Conservation (phyloP, 176 grass and related monocot genomes). For the Hsuehochloa calcarea region DNA sequence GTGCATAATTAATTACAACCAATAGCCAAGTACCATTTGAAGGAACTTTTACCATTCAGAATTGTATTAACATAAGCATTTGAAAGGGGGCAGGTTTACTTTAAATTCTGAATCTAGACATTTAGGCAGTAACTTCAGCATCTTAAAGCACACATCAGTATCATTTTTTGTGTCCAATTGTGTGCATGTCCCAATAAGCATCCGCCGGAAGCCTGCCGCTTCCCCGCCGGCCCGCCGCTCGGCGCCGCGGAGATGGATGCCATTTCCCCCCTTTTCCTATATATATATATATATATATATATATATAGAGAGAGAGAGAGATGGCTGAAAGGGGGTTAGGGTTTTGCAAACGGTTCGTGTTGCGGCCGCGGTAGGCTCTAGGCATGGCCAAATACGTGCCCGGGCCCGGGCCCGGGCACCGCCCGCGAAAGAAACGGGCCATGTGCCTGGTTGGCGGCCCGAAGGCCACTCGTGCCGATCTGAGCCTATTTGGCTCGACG, state of each 20-base stretch:
- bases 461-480: too few relatives aligned
- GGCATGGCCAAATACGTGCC: too few relatives aligned
- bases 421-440: too few relatives aligned
- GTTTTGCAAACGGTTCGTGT: neutral
- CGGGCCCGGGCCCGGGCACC: too few relatives aligned
- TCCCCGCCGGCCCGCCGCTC: conserved; percentile 3
- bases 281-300: too few relatives aligned
- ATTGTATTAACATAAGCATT: neutral
- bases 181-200: neutral
- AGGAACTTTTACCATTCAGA: neutral
- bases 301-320: too few relatives aligned
- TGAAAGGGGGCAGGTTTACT: neutral
- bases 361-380: too few relatives aligned
- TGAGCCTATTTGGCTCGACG: too few relatives aligned
- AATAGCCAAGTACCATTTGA: neutral
- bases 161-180: neutral
- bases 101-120: neutral
- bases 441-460: too few relatives aligned
- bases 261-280: neutral
- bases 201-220: conserved; percentile 36
- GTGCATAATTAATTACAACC: neutral
- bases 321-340: neutral
- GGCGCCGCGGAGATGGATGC: conserved; percentile 21
- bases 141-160: neutral
- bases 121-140: neutral